Base-by-base conservation (phyloP, 2,329 filamentous ascomycete species). In the Coleophoma eucalyptorum region DNA sequence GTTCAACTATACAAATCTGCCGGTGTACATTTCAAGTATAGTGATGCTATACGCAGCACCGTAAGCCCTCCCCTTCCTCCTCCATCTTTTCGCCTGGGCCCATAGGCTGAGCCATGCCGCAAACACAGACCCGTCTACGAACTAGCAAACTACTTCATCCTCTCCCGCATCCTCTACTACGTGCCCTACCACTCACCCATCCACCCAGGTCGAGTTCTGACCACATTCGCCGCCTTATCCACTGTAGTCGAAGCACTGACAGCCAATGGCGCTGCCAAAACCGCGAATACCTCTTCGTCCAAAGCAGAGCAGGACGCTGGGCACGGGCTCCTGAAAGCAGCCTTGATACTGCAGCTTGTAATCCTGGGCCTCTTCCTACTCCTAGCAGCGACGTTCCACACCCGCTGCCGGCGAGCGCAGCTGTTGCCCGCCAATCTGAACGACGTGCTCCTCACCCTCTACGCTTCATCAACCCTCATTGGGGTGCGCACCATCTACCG, bases 141-240 rank as follows among this genome's bases (percentile, higher is more conserved):
- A 48, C 71, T 81, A 3, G 74, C 79, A 50, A 83, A 85, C 60
- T 86, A 85, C 64, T 76, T 82, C 57, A 74, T 84, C 50, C 75
- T 86, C 20, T 77, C 77, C 2, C 75, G 81, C 4, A 71, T 83
- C 12, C 70, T 86, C 18, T 79, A 79, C 63, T 87, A 86, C 64
- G 71, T 82, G 3, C 81, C 81, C 0, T 80, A 83, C 60, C 72
- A 79, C 50, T 73, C 81, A 0, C 81, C 80, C 0, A 63, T 79
- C 32, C 67, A 74, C 37, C 74, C 76, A 0, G 67, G 70, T 19
- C 65, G 69, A 21, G 72, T 77, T 15, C 58, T 78, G 15, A 69
- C 69, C 5, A 74, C 70, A 3, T 79, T 79, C 53, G 72, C 69
- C 13, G 67, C 67, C 33, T 56, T 79, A 37, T 79, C 76, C 18